phyloP scores from a whole-genome alignment of 495 filamentous ascomycete genomes.

The Cercophora sp. region DNA sequence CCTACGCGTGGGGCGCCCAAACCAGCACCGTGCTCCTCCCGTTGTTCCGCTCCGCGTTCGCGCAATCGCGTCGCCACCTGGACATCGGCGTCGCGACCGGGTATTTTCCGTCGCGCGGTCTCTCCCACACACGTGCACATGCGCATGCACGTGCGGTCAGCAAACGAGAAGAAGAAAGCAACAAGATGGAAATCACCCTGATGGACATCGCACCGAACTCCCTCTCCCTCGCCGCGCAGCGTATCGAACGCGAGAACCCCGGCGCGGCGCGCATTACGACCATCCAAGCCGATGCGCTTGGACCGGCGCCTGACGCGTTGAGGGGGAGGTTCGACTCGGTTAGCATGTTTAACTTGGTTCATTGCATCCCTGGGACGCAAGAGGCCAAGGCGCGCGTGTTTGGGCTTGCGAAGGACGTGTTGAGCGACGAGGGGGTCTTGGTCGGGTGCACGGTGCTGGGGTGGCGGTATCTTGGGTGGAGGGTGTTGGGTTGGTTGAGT shows the following conservation, averaged over 20 bases:
- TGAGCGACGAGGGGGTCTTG: slow-evolving; percentile 32
- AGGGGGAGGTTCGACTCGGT: slow-evolving; percentile 29
- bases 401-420: slow-evolving; percentile 17
- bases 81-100: slow-evolving; percentile 40
- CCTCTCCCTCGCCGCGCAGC: slow-evolving; percentile 14
- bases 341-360: slow-evolving; percentile 38
- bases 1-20: slow-evolving; percentile 32
- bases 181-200: slow-evolving; percentile 20
- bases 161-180: neutral
- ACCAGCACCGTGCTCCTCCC: slow-evolving; percentile 30
- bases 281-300: slow-evolving; percentile 21
- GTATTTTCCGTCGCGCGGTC: slow-evolving; percentile 25
- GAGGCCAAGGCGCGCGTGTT: slow-evolving; percentile 24
- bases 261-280: neutral
- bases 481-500: slow-evolving; percentile 32
- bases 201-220: slow-evolving; percentile 29
- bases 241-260: slow-evolving; percentile 1
- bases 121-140: too few relatives aligned
- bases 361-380: slow-evolving; percentile 32
- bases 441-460: slow-evolving; percentile 35
- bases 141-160: too few relatives aligned
- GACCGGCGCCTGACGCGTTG: slow-evolving; percentile 11
- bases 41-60: slow-evolving; percentile 33
- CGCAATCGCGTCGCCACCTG: slow-evolving; percentile 30
- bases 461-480: slow-evolving; percentile 3